phyloP scores from a whole-genome alignment of 1,284 basidiomycete genomes.

The Ceratobasidium papillatum region DNA sequence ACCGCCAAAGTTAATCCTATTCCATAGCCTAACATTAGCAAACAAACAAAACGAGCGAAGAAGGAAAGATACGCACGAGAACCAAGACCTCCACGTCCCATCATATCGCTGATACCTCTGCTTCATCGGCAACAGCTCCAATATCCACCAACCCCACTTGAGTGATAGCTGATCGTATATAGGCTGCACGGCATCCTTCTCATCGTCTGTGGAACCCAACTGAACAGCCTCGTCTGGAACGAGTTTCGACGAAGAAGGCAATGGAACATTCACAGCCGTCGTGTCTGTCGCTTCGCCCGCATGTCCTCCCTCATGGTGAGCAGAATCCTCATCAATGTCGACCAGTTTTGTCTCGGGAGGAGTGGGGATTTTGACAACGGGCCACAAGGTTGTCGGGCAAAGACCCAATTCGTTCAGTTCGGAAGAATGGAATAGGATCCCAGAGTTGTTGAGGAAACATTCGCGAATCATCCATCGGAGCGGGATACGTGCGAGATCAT shows the following conservation, averaged over 20 bases:
- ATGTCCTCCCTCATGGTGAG: conserved; percentile 12
- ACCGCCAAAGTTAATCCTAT: conserved; percentile 20
- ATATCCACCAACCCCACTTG: conserved; percentile 40
- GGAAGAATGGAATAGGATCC: conserved; percentile 46
- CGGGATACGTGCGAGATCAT: conserved; percentile 47
- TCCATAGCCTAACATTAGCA: background rate
- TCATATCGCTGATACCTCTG: conserved; percentile 37
- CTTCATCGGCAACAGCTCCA: conserved; percentile 41
- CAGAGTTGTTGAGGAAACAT: conserved; percentile 47
- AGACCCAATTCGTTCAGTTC: conserved; percentile 44
- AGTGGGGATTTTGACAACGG: conserved; percentile 17
- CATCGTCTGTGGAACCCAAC: conserved; percentile 16
- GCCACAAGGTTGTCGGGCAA: conserved; percentile 41
- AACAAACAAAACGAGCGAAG: background rate
- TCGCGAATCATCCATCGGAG: conserved; percentile 50
- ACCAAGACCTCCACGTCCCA: conserved; percentile 18
- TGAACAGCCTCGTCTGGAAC: background rate
- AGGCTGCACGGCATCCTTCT: conserved; percentile 2
- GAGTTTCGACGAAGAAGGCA: background rate
- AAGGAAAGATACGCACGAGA: conserved; percentile 8
- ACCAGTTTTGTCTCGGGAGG: background rate
- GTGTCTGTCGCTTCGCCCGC: conserved; percentile 5
- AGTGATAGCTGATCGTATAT: conserved; percentile 40
- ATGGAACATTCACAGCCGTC: conserved; percentile 6
- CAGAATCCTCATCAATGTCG: background rate